These are phyloP conservation scores for Kazachstania psychrophila DNA, from an alignment of 805 yeast species.

Conservation along the genomic window DNA sequence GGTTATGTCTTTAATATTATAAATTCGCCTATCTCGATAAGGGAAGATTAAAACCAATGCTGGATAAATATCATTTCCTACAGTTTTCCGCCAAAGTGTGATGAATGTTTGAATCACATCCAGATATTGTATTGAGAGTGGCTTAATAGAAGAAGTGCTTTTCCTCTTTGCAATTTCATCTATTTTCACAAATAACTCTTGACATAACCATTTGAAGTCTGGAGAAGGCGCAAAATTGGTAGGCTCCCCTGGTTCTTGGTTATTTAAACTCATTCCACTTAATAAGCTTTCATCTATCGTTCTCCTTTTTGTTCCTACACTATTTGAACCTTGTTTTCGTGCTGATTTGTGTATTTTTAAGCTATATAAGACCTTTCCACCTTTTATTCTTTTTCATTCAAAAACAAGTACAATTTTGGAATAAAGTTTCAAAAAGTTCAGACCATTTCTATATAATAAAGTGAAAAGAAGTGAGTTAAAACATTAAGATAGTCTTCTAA, in stretches of 20 bases:
- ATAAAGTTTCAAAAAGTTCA: no score
- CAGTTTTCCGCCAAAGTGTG: constrained; percentile 41
- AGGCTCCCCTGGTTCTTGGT: constrained; percentile 7
- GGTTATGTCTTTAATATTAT: constrained; percentile 53
- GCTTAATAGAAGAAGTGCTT: constrained; percentile 11
- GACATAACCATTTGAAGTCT: constrained; percentile 32
- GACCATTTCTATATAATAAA: background rate
- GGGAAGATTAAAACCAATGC: constrained; percentile 56
- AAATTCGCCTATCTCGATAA: constrained; percentile 51
- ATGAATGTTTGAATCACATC: constrained; percentile 35
- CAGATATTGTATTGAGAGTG: constrained; percentile 16
- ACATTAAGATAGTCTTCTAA: no score
- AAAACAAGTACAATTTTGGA: no score
- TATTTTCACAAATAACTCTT: constrained; percentile 25
- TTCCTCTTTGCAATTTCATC: constrained; percentile 11
- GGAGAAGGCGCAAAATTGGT: constrained; percentile 31
- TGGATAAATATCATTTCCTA: constrained; percentile 60
- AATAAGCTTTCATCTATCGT: background rate
- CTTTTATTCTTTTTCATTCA: no score
- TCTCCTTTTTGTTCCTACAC: background rate
- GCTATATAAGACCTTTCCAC: no score
- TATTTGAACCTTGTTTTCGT: no score
- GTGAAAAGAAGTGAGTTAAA: no score
- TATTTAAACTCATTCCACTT: background rate
- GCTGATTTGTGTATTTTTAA: no score